A percentile compares a stretch with the other conserved stretches of the same genome.
Conservation (phyloP, 129 eudicot species). For the Saposhnikovia divaricata region DNA sequence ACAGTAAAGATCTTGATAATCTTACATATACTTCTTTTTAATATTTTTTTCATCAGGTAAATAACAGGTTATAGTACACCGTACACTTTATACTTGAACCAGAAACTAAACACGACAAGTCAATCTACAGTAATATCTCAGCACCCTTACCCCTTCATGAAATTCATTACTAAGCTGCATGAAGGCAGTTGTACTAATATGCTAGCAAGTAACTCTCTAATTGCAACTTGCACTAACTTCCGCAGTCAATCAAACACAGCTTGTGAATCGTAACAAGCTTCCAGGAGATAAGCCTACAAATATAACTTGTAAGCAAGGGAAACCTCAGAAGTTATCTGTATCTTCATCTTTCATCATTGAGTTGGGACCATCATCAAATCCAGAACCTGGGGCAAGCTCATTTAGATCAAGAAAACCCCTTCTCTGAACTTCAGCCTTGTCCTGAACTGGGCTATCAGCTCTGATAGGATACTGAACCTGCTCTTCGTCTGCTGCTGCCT, state of each 20-base stretch:
- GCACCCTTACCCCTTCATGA: conserved; percentile 13
- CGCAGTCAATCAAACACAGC: not conserved
- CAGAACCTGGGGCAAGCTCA: conserved; percentile 95
- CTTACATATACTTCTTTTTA: not conserved
- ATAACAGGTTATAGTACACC: conserved; percentile 31
- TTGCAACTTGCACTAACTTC: conserved; percentile 7
- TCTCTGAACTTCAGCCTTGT: conserved; percentile 44
- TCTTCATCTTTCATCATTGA: conserved; percentile 50
- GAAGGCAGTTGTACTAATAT: conserved; percentile 13
- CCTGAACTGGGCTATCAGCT: conserved; percentile 36
- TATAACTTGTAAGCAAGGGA: not conserved
- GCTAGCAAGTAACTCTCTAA: conserved; percentile 21
- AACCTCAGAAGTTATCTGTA: conserved; percentile 39
- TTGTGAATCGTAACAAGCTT: not conserved
- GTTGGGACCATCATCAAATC: conserved; percentile 76
- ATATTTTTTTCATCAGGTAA: conserved; percentile 21
- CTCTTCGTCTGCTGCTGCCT: conserved; percentile 27
- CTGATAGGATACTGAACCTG: conserved; percentile 22
- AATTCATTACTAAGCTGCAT: conserved; percentile 19
- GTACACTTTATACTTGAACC: conserved; percentile 14
- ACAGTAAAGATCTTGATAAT: not conserved
- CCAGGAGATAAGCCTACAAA: not conserved
- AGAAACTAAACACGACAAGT: conserved; percentile 31
- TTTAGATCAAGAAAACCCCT: conserved; percentile 84
- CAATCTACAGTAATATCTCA: conserved; percentile 24